Base-by-base conservation (phyloP, 164 flowering plant genomes). In the Vitis rotundifolia region DNA sequence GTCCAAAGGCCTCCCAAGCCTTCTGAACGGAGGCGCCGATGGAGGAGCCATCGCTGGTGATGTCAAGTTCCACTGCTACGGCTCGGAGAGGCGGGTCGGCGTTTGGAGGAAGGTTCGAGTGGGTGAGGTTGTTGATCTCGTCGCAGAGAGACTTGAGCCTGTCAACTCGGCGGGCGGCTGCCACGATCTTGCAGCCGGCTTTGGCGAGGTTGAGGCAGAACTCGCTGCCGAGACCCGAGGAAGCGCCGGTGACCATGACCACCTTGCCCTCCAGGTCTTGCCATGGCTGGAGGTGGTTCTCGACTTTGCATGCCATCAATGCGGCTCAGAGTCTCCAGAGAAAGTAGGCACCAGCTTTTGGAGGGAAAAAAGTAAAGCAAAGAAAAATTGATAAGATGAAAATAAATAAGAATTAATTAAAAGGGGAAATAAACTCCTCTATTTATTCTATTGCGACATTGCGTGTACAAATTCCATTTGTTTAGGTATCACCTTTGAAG, bases 1-100 rank as follows among this genome's bases (percentile, higher is more conserved):
- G 72, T 2, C 98, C 98, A 68, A 91, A 91, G 13, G 88, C 89
- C 9, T 80, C 85, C 97, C 97, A 93, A 22, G 93, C 98, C 67
- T 61, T 79, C 63, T 74, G 65, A 5, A 89, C 91, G 1, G 88
- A 68, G 9, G 67, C 75, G 11, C 85, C 79, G 44, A 93, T 84
- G 50, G 71, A 47, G 16, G 71, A 5, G 6, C 85, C 90, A 14
- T 77, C 77, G 28, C 86, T 85, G 14, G 62, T 65, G 47, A 93
- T 78, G 61, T 93, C 92, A 2, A 93, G 86, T 82, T 83, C 91
- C 61, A 87, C 77, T 5, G 85, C 86, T 59, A 82, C 80, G 1
- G 87, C 91, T 49, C 76, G 71, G 10, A 59, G 66, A 18, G 11
- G 16, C 2, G 15, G 22, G 13, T 51, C 63, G 6, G 51, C 56